phyloP scores from a whole-genome alignment of 2,329 filamentous ascomycete species.

The Gaeumannomyces sp. region DNA sequence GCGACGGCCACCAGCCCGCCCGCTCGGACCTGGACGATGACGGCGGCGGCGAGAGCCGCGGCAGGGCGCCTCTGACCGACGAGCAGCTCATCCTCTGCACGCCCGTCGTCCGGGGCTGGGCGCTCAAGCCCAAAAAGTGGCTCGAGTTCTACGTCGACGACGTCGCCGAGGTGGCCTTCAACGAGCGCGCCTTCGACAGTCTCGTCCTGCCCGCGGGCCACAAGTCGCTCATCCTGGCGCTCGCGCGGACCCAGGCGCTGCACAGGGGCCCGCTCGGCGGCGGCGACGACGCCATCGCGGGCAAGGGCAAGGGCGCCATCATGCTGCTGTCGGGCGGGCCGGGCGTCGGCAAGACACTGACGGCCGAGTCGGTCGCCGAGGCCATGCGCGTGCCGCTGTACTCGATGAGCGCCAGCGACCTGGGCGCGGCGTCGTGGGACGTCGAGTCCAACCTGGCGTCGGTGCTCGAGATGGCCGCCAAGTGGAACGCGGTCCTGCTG shows the following conservation, averaged over 20 bases:
- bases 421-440: conserved; percentile 20
- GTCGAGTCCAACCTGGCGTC: conserved; percentile 23
- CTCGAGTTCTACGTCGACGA: conserved; percentile 38
- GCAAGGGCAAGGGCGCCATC: conserved; percentile 38
- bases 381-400: conserved; percentile 25
- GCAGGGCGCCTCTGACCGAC: conserved; percentile 17
- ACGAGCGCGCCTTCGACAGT: conserved; percentile 29
- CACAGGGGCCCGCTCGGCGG: conserved; percentile 29
- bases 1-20: conserved; percentile 14
- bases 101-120: conserved; percentile 34
- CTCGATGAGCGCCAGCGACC: conserved; percentile 21
- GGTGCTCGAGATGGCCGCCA: conserved; percentile 22
- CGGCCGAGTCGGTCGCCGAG: conserved; percentile 30
- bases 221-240: conserved; percentile 18
- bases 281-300: conserved; percentile 37
- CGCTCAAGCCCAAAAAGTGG: conserved; percentile 36
- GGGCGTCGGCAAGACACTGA: conserved; percentile 43
- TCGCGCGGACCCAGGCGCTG: conserved; percentile 17
- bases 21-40: conserved; percentile 10
- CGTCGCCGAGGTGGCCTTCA: conserved; percentile 35
- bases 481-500: conserved; percentile 20
- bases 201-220: conserved; percentile 19
- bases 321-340: conserved; percentile 40
- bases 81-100: conserved; percentile 21
- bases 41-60: conserved; percentile 5